Evolutionary conservation across 2,329 filamentous ascomycete species (phyloP), one percentile per base, ranked within the genome.

Genomic region (Pseudogymnoascus sp.): DNA sequence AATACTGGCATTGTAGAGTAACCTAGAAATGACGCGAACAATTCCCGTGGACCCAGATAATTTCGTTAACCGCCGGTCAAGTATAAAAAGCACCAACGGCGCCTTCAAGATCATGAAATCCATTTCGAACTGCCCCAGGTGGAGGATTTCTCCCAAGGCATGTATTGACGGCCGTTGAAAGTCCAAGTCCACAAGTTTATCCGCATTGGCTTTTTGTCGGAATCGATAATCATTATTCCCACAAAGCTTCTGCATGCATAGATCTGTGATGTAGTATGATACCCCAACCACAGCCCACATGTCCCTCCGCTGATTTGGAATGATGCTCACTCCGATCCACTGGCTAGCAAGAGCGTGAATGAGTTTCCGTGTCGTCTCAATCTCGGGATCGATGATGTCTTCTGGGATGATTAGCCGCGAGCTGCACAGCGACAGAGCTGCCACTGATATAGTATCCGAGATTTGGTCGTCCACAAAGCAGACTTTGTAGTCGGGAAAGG

Each of bases 191-290:
- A 92, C 88, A 38, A 97, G 82, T 65, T 80, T 82, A 71, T 99
- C 92, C 0, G 90, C 85, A 72, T 90, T 82, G 35, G 83, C 78
- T 73, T 97, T 97, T 73, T 96, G 88, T 35, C 90, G 85, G 71
- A 91, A 97, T 9, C 91, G 82, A 71, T 96, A 94, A 67, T 96
- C 90, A 70, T 99, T 99, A 70, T 95, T 95, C 6, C 94, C 94
- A 69, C 90, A 95, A 2, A 99, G 79, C 65, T 85, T 86, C 71
- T 86, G 90, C 82, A 97, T 89, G 73, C 95, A 96, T 3, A 90
- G 81, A 67, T 96, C 92, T 1, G 92, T 91, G 81, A 99, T 95
- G 76, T 90, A 99, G 76, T 92, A 92, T 0, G 92, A 89, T 52
- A 95, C 87, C 12, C 92, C 95, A 59, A 94, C 82, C 10, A 92